Percentiles rank a stretch among this genome's conserved stretches.
These are phyloP conservation scores for Pichia sp. DNA, from an alignment of 1,139 yeast genomes.

Conservation along the genomic window DNA sequence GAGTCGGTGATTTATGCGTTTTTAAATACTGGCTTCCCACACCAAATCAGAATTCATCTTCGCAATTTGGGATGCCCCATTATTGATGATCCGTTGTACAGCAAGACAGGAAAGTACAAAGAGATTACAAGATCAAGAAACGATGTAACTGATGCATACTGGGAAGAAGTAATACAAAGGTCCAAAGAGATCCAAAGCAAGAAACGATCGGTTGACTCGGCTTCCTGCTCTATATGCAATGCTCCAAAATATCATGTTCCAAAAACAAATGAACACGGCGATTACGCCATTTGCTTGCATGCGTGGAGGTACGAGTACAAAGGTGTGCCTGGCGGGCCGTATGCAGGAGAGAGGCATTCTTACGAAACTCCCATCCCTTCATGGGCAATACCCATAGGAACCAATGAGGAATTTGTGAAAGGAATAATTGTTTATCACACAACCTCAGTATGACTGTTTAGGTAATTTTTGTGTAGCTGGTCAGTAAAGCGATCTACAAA, in stretches of 20 bases:
- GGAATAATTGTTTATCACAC: too few relatives aligned
- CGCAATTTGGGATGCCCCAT: conserved; percentile 63
- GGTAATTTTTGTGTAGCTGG: too few relatives aligned
- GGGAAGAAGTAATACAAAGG: conserved; percentile 15
- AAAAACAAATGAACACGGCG: conserved; percentile 34
- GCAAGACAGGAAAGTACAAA: conserved; percentile 13
- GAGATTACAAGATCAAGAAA: conserved; percentile 7
- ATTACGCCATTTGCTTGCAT: conserved; percentile 51
- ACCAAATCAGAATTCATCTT: conserved; percentile 71
- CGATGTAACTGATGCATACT: conserved; percentile 14
- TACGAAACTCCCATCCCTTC: not conserved
- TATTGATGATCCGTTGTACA: conserved; percentile 58
- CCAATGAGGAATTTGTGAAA: too few relatives aligned
- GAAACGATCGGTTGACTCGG: conserved; percentile 12
- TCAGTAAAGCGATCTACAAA: too few relatives aligned
- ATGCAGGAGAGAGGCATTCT: conserved; percentile 17
- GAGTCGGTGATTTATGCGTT: conserved; percentile 54
- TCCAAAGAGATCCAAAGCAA: conserved; percentile 8
- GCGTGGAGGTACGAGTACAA: conserved; percentile 38
- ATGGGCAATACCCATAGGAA: conserved; percentile 4
- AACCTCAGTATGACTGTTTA: too few relatives aligned
- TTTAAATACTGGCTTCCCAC: conserved; percentile 70
- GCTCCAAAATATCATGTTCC: conserved; percentile 18
- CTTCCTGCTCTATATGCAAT: conserved; percentile 43
- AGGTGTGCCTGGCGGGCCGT: conserved; percentile 21